phyloP scores from a whole-genome alignment of 306 rosid species.

The Fagus crenata region DNA sequence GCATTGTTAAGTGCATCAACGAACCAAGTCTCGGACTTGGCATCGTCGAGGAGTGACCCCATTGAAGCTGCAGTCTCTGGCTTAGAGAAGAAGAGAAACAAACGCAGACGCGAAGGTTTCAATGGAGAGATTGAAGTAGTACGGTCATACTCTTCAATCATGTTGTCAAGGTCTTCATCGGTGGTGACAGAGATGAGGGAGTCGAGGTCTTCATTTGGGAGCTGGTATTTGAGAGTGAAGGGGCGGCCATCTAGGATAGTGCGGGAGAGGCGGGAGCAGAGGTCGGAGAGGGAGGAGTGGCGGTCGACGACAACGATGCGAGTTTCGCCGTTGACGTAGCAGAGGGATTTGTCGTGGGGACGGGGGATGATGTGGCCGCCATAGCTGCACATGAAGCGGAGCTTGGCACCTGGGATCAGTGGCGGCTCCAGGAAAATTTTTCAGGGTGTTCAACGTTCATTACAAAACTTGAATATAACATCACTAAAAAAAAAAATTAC shows the following conservation, averaged over 20 bases:
- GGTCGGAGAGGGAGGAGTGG: conserved; percentile 56
- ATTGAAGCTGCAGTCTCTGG: conserved; percentile 77
- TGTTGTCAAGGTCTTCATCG: conserved; percentile 88
- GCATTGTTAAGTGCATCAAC: conserved; percentile 85
- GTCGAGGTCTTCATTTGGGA: conserved; percentile 81
- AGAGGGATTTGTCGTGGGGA: conserved; percentile 84
- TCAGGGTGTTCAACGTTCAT: too few species aligned
- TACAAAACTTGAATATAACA: too few species aligned
- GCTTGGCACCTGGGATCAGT: conserved; percentile 72
- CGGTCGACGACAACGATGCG: conserved; percentile 80
- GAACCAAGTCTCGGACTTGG: conserved; percentile 90
- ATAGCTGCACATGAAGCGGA: conserved; percentile 94
- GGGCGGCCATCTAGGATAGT: conserved; percentile 73
- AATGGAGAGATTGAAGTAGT: conserved; percentile 34
- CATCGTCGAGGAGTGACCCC: conserved; percentile 79
- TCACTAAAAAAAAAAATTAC: too few species aligned
- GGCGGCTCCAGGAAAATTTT: too few species aligned
- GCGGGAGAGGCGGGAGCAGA: conserved; percentile 60
- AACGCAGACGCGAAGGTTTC: conserved; percentile 63
- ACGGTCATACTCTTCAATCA: conserved; percentile 90
- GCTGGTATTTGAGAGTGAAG: conserved; percentile 83
- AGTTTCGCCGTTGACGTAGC: conserved; percentile 92
- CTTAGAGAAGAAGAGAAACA: conserved; percentile 68
- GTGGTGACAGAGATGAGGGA: conserved; percentile 69
- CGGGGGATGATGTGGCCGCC: conserved; percentile 98